Evolutionary conservation across 768 basidiomycete genomes (phyloP).

Genomic region (Mycena haematopus): DNA sequence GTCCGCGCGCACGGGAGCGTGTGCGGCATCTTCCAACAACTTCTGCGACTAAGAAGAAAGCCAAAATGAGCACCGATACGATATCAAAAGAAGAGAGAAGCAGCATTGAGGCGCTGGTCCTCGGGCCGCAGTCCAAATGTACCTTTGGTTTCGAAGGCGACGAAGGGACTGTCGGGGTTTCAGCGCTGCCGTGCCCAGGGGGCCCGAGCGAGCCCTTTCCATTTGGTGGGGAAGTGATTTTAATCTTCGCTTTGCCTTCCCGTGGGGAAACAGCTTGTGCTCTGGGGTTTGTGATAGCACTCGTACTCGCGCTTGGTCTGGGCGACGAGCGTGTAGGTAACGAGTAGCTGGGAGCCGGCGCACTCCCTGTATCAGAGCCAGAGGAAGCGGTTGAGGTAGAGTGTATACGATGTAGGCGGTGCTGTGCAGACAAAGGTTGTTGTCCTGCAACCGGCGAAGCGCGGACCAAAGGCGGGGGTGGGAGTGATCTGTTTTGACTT

Average conservation of each 20-base stretch:
- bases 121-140: conserved; percentile 14
- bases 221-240: conserved; percentile 14
- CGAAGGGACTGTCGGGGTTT: conserved; percentile 1
- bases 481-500: not conserved
- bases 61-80: conserved; percentile 16
- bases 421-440: not conserved
- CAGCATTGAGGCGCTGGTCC: conserved; percentile 10
- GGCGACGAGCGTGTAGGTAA: conserved; percentile 14
- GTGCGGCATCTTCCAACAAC: conserved; percentile 13
- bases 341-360: conserved; percentile 13
- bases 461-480: not conserved
- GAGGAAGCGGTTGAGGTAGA: conserved; percentile 26
- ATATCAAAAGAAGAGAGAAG: conserved; percentile 23
- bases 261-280: conserved; percentile 14
- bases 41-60: conserved; percentile 23
- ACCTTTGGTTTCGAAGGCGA: conserved; percentile 31
- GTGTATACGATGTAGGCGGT: conserved; percentile 25
- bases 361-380: conserved; percentile 9
- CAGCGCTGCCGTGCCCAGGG: conserved; percentile 13
- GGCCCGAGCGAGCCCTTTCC: conserved; percentile 4
- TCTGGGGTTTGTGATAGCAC: not conserved
- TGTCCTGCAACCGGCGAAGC: conserved; percentile 14
- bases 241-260: conserved; percentile 18
- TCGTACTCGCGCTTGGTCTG: not conserved
- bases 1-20: conserved; percentile 16